Conservation (phyloP, 495 filamentous ascomycete species). For the Zalerion maritima region DNA sequence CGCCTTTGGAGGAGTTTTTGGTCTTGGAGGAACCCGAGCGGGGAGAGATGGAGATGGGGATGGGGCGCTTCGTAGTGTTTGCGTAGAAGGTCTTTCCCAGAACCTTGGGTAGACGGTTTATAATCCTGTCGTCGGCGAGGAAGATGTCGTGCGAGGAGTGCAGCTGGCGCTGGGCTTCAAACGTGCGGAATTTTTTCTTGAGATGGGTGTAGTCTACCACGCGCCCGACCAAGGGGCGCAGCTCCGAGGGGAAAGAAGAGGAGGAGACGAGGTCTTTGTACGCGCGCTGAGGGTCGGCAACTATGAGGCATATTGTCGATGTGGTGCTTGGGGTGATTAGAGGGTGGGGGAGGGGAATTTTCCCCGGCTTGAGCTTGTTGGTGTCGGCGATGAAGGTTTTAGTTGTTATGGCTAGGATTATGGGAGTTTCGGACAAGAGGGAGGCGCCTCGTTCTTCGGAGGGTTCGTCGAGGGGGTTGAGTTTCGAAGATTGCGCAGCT, state of each 20-base stretch:
- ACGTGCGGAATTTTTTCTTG: constrained; percentile 69
- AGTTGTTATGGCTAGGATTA: constrained; percentile 78
- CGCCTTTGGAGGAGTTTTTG: too few relatives aligned
- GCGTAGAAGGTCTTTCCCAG: constrained; percentile 86
- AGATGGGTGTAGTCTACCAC: constrained; percentile 76
- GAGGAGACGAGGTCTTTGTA: constrained; percentile 79
- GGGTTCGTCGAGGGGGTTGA: constrained; percentile 52
- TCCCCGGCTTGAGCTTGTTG: constrained; percentile 60
- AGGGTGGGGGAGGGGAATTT: constrained; percentile 48
- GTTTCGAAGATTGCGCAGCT: constrained; percentile 45
- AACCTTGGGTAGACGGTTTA: constrained; percentile 55
- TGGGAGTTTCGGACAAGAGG: constrained; percentile 29
- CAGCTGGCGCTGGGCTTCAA: constrained; percentile 76
- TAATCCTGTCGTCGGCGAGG: constrained; percentile 70
- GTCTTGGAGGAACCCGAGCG: too few relatives aligned
- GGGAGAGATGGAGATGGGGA: constrained; percentile 72
- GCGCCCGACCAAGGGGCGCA: constrained; percentile 58
- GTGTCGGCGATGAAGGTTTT: constrained; percentile 74
- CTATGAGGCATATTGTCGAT: constrained; percentile 67
- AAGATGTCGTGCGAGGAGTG: constrained; percentile 72
- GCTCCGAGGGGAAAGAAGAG: constrained; percentile 55
- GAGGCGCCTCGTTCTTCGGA: constrained; percentile 42
- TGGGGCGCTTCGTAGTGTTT: constrained; percentile 60
- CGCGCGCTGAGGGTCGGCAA: constrained; percentile 69
- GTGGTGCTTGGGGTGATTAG: constrained; percentile 44